Evolutionary conservation across 768 basidiomycete species (phyloP).

Genomic region (Lactarius quietus): DNA sequence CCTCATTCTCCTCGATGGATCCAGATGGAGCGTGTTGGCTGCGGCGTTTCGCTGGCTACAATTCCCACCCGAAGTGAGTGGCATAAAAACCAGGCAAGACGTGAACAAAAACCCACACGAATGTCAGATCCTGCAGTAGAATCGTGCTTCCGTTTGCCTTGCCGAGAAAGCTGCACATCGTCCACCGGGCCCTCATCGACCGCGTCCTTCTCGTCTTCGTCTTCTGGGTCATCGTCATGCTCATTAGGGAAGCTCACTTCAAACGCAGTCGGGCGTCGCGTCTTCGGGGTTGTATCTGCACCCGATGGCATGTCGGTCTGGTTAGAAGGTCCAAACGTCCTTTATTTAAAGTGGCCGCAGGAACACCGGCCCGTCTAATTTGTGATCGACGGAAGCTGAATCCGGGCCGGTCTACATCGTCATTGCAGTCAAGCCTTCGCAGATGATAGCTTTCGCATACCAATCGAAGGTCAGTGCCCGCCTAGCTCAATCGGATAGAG

Average conservation of each 20-base stretch:
- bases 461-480: conserved; percentile 37
- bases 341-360: too few species aligned
- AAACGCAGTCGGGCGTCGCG: conserved; percentile 44
- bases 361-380: not conserved
- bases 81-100: not conserved
- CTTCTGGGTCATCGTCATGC: not conserved
- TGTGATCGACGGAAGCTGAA: too few species aligned
- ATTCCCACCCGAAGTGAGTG: not conserved
- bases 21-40: not conserved
- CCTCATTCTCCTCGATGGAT: not conserved
- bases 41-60: conserved; percentile 14
- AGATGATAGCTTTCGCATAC: not conserved
- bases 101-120: not conserved
- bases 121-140: not conserved
- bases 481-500: conserved; percentile 69
- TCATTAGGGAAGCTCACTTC: conserved; percentile 53
- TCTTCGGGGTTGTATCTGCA: not conserved
- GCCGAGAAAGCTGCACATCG: not conserved
- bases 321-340: not conserved
- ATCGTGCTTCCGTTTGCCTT: conserved; percentile 2
- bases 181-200: not conserved
- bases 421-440: too few species aligned
- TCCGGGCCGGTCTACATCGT: not conserved
- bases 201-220: not conserved
- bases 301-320: not conserved